phyloP scores from a whole-genome alignment of 1,284 basidiomycete genomes.

The Trichosporon sp. region DNA sequence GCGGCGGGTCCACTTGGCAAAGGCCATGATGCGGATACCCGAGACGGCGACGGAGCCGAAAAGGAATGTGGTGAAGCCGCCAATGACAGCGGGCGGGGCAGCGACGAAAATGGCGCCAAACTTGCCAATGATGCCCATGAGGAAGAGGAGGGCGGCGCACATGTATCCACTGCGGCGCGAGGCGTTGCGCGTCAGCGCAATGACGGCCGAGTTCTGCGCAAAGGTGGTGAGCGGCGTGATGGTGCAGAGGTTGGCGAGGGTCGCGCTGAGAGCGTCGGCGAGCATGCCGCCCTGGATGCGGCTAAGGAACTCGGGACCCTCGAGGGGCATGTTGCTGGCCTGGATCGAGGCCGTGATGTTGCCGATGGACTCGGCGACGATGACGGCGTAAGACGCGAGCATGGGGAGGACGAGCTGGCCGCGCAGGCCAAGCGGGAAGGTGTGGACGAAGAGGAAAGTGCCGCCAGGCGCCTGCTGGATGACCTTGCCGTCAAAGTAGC shows the following conservation, averaged over 20 bases:
- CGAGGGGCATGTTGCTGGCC: constrained; percentile 35
- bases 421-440: constrained; percentile 35
- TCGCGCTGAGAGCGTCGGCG: constrained; percentile 40
- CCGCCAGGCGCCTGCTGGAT: constrained; percentile 37
- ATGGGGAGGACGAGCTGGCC: constrained; percentile 43
- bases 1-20: constrained; percentile 67
- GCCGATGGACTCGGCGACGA: constrained; percentile 43
- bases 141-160: constrained; percentile 41
- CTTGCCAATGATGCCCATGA: constrained; percentile 44
- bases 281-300: constrained; percentile 45
- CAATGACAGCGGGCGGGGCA: constrained; percentile 35
- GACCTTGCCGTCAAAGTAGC: constrained; percentile 36
- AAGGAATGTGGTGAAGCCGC: constrained; percentile 48
- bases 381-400: constrained; percentile 42
- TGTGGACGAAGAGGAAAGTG: constrained; percentile 41
- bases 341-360: constrained; percentile 41
- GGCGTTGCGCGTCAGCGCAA: constrained; percentile 44
- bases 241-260: constrained; percentile 40
- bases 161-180: constrained; percentile 39
- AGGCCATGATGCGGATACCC: constrained; percentile 72
- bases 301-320: constrained; percentile 37
- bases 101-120: constrained; percentile 44
- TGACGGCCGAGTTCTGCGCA: constrained; percentile 45
- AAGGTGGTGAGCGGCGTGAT: constrained; percentile 44
- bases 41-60: constrained; percentile 59